Evolutionary conservation across 208 protist genomes (phyloP), one percentile per base, ranked within the genome.

Genomic region (Trypanosoma scelopori): DNA sequence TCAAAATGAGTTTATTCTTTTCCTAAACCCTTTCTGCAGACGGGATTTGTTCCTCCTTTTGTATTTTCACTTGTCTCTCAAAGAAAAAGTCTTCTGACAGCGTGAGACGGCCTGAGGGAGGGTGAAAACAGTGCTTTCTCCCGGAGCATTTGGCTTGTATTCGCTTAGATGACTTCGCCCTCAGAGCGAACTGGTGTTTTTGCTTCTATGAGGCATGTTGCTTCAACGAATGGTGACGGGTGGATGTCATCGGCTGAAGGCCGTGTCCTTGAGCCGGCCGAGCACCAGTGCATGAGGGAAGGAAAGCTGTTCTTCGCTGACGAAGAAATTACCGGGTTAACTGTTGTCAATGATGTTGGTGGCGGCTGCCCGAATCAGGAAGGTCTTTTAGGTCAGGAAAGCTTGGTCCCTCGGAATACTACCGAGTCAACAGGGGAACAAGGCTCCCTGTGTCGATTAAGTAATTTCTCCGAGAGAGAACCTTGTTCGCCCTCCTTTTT

Each of bases 401-500:
- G 11, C 39, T 20, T 47, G 42, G 23, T 46, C 32, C 2, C 49
- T 64, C 22, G 15, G 20, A 27, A 13, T 18, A n/a, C 16, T 30
- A 0, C 16, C 28, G 45, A 55, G 20, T 2, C 15, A 18, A 55
- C 9, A 55, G 6, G 0, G 11, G 46, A 42, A 20, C 13, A 30
- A 15, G 22, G 5, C 5, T 6, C 32, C 15, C 58, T 45, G 52
- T 47, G 23, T 37, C 58, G 28, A 42, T 42, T 27, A 45, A 55
- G 58, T 32, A 7, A 23, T 55, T 16, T 28, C 7, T 46, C 5
- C 45, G 18, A 43, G 25, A 13, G 46, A 42, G 25, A 39, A 18
- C 30, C 1, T 4, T 16, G 45, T 42, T 55, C 58, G 12, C 47
- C 58, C 7, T 20, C 18, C 9, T 64, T 45, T 64, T 64, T 64